Evolutionary conservation across 257 asterid species (phyloP).

Genomic region (Gentiana macrophylla): DNA sequence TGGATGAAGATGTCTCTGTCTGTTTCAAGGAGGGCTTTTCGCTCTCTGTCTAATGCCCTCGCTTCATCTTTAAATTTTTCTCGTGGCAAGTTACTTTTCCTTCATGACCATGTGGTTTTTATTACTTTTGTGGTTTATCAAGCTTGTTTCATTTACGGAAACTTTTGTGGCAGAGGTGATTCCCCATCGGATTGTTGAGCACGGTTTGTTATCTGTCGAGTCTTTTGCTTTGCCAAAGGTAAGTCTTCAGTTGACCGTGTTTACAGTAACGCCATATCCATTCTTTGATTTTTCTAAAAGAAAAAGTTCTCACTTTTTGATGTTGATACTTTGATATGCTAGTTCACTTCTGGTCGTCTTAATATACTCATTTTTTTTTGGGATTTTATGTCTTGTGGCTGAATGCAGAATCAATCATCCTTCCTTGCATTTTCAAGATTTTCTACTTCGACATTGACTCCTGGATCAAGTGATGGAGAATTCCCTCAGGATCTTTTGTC

Average conservation of each 20-base stretch:
- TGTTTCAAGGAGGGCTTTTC: slow-evolving; percentile 21
- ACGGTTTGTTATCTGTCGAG: slow-evolving; percentile 12
- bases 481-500: slow-evolving; percentile 54
- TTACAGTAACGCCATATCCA: neutral
- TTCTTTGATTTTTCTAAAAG: neutral
- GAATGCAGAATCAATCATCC: slow-evolving; percentile 26
- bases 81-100: slow-evolving; percentile 3
- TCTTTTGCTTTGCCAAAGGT: slow-evolving; percentile 24
- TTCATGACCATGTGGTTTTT: neutral
- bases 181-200: slow-evolving; percentile 10
- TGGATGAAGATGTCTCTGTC: slow-evolving; percentile 15
- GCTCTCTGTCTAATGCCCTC: slow-evolving; percentile 11
- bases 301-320: neutral
- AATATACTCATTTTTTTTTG: neutral
- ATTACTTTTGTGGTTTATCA: slow-evolving; percentile 1
- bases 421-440: slow-evolving; percentile 26
- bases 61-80: slow-evolving; percentile 8
- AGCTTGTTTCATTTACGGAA: neutral
- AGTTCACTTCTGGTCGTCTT: neutral
- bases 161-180: slow-evolving; percentile 8
- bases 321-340: neutral
- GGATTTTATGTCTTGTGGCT: slow-evolving; percentile 7
- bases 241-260: neutral
- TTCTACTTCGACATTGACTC: slow-evolving; percentile 49
- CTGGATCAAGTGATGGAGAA: slow-evolving; percentile 41